phyloP scores from a whole-genome alignment of 2,329 filamentous ascomycete species.

The Aspergillus sp. region DNA sequence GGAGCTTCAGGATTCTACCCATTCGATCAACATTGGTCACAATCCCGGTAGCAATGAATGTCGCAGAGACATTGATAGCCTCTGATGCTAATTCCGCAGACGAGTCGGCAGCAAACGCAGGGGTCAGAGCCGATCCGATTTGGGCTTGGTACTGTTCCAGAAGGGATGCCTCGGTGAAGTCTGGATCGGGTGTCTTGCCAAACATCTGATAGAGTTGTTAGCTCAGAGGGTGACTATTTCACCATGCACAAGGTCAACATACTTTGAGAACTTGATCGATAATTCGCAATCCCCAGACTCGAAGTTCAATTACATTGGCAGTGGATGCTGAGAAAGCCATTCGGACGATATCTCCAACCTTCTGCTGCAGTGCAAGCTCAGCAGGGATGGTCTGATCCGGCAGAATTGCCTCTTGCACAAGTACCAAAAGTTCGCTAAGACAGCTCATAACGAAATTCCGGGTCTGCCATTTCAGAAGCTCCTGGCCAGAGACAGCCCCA shows the following conservation, averaged over 20 bases:
- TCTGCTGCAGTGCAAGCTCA: constrained; percentile 75
- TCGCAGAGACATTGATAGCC: constrained; percentile 96
- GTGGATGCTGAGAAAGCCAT: constrained; percentile 98
- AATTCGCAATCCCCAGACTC: constrained; percentile 89
- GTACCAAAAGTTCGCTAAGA: constrained; percentile 76
- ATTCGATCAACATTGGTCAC: constrained; percentile 98
- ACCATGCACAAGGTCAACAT: constrained; percentile 12
- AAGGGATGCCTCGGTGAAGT: constrained; percentile 95
- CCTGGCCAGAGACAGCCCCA: constrained; percentile 65
- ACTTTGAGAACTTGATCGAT: constrained; percentile 86
- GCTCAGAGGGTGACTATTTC: not conserved
- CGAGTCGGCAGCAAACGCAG: constrained; percentile 92
- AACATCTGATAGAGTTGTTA: constrained; percentile 64
- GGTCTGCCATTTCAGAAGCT: constrained; percentile 93
- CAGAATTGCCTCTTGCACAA: constrained; percentile 76
- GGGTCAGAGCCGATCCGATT: constrained; percentile 93
- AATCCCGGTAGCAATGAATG: constrained; percentile 94
- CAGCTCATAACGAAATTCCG: constrained; percentile 91
- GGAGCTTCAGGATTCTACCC: constrained; percentile 92
- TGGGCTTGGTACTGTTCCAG: constrained; percentile 98
- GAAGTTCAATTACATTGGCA: constrained; percentile 83
- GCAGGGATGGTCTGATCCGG: constrained; percentile 77
- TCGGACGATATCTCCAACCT: constrained; percentile 87
- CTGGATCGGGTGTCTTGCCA: constrained; percentile 90
- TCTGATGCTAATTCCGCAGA: constrained; percentile 94